Conservation (phyloP, 805 yeast genomes). For the Lachancea meyersii region DNA sequence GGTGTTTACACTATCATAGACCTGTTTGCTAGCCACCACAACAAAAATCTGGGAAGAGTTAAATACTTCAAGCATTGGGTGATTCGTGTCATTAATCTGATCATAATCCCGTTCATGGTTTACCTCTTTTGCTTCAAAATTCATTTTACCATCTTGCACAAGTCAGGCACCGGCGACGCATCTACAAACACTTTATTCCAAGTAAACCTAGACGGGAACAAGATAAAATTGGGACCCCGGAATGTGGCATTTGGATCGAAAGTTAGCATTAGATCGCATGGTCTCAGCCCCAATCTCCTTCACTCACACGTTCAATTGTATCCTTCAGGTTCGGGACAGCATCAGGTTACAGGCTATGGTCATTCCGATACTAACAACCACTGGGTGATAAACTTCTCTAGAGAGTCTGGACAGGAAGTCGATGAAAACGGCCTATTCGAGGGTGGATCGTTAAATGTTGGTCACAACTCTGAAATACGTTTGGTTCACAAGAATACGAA, state of each 20-base stretch:
- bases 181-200: conserved; percentile 87
- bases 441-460: conserved; percentile 29
- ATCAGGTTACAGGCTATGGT: conserved; percentile 74
- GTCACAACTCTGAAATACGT: conserved; percentile 58
- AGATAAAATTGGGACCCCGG: conserved; percentile 62
- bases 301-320: conserved; percentile 70
- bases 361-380: conserved; percentile 69
- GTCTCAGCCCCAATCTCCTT: conserved; percentile 63
- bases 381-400: conserved; percentile 53
- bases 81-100: conserved; percentile 57
- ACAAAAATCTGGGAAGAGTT: conserved; percentile 23
- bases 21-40: conserved; percentile 40
- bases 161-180: conserved; percentile 90
- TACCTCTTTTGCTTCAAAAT: conserved; percentile 70
- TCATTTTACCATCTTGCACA: conserved; percentile 69
- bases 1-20: conserved; percentile 57
- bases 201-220: conserved; percentile 68
- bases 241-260: conserved; percentile 52
- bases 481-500: conserved; percentile 56
- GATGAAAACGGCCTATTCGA: conserved; percentile 25
- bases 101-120: conserved; percentile 62
- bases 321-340: conserved; percentile 74
- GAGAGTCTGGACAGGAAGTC: conserved; percentile 32
- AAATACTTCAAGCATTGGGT: conserved; percentile 62
- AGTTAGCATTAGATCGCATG: conserved; percentile 51